Base-by-base conservation (phyloP, 805 yeast genomes). In the Kazachstania bromeliacearum region DNA sequence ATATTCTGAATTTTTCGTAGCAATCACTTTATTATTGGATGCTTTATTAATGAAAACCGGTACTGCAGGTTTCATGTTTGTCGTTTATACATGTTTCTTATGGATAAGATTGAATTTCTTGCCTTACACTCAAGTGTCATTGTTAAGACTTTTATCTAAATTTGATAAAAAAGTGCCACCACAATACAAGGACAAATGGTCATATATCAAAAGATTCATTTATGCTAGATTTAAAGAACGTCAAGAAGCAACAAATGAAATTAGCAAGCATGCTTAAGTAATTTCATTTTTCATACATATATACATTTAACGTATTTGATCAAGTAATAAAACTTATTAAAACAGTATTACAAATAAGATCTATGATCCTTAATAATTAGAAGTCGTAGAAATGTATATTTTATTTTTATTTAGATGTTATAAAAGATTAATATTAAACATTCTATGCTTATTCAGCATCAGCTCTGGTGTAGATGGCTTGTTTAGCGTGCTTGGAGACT, bases 401-500 rank as follows among this genome's bases (percentile, higher is more conserved):
- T n/a, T n/a, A n/a, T n/a, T n/a, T n/a, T n/a, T n/a, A n/a, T n/a
- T n/a, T n/a, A n/a, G n/a, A n/a, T n/a, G n/a, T n/a, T n/a, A n/a
- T n/a, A n/a, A n/a, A n/a, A n/a, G n/a, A n/a, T n/a, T n/a, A n/a
- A n/a, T n/a, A n/a, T n/a, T n/a, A n/a, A n/a, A n/a, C n/a, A n/a
- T n/a, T n/a, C n/a, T n/a, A n/a, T n/a, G n/a, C n/a, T 65, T 73
- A 73, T 63, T 74, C 79, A 57, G 75, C 75, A 56, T 75, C 70
- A 61, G 94, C 94, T 67, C 73, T 69, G 65, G 85, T 81, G 94
- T 87, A 92, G 68, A 94, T 83, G 68, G 79, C 77, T 78, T 92
- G 99, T 75, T 84, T 85, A 63, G 96, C 78, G 84, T 88, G 96
- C 67, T 77, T 79, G 62, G 85, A 79, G 65, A 92, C 82, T 59